These are phyloP conservation scores for Candida insectalens DNA, from an alignment of 805 yeast genomes.

Conservation along the genomic window DNA sequence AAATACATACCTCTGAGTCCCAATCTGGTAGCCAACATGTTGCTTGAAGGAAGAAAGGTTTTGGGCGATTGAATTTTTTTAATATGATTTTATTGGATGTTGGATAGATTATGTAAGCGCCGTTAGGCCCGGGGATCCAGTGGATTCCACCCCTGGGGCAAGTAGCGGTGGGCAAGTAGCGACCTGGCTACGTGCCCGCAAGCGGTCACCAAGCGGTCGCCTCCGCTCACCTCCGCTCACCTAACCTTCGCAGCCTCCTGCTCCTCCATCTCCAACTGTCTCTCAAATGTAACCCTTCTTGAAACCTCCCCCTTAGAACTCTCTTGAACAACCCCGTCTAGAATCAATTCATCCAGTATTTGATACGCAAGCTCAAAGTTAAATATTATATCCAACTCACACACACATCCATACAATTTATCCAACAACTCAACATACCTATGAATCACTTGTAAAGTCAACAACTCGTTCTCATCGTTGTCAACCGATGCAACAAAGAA, in stretches of 20 bases:
- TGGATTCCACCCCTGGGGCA: too few relatives aligned
- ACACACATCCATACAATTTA: slow-evolving; percentile 87
- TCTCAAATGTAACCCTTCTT: slow-evolving; percentile 72
- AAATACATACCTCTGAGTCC: slow-evolving; percentile 20
- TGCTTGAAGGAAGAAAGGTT: too few relatives aligned
- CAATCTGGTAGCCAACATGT: slow-evolving; percentile 22
- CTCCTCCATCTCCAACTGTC: slow-evolving; percentile 80
- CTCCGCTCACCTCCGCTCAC: too few relatives aligned
- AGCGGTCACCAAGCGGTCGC: too few relatives aligned
- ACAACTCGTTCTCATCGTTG: slow-evolving; percentile 73
- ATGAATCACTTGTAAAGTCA: slow-evolving; percentile 80
- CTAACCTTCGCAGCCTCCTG: slow-evolving; percentile 13
- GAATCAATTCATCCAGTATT: slow-evolving; percentile 78
- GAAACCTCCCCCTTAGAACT: slow-evolving; percentile 73
- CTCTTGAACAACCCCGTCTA: slow-evolving; percentile 85
- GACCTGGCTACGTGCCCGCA: too few relatives aligned
- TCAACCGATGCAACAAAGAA: slow-evolving; percentile 86
- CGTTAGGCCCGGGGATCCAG: too few relatives aligned
- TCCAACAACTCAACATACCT: slow-evolving; percentile 97
- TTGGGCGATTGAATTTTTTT: too few relatives aligned
- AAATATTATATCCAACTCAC: slow-evolving; percentile 94
- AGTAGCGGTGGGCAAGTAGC: too few relatives aligned
- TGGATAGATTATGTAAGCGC: too few relatives aligned
- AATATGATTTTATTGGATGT: slow-evolving; percentile 1
- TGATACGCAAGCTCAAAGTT: slow-evolving; percentile 92